Conservation (phyloP, 257 asterid genomes). For the Primulina tabacum region DNA sequence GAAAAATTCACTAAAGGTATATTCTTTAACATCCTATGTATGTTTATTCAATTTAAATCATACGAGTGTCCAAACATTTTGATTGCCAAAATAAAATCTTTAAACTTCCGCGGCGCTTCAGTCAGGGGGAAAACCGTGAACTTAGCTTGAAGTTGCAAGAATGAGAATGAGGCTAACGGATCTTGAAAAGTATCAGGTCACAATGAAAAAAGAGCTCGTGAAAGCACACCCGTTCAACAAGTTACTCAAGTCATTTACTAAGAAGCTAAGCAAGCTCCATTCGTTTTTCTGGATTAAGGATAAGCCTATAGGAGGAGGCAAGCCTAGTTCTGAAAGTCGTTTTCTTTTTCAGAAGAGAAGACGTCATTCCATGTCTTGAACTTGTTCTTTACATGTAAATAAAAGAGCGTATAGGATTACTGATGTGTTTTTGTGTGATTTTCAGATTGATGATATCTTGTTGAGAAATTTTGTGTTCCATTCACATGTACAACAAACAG, state of each 20-base stretch:
- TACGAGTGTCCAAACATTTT: too few relatives aligned
- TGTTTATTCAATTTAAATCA: too few relatives aligned
- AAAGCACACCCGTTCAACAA: not conserved
- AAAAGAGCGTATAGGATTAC: not conserved
- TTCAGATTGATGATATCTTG: not conserved
- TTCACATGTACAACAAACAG: not conserved
- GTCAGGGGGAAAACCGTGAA: slow-evolving; percentile 61
- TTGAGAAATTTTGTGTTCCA: not conserved
- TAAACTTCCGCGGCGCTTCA: slow-evolving; percentile 35
- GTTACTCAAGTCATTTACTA: not conserved
- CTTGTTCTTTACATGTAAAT: not conserved
- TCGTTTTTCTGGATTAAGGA: not conserved
- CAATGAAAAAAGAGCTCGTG: slow-evolving; percentile 45
- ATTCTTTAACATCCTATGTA: too few relatives aligned
- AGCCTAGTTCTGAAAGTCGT: not conserved
- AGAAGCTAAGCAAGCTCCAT: slow-evolving; percentile 3
- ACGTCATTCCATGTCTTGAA: not conserved
- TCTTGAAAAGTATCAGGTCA: slow-evolving; percentile 60
- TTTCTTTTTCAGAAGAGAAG: not conserved
- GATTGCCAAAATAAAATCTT: too few relatives aligned
- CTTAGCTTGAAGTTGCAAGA: slow-evolving; percentile 63
- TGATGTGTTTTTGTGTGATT: not conserved
- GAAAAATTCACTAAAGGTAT: too few relatives aligned
- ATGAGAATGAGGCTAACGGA: slow-evolving; percentile 68
- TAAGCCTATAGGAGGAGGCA: not conserved